Evolutionary conservation across 2,329 filamentous ascomycete species (phyloP), one percentile per base, ranked within the genome.

Genomic region (Coniochaeta ligniaria): DNA sequence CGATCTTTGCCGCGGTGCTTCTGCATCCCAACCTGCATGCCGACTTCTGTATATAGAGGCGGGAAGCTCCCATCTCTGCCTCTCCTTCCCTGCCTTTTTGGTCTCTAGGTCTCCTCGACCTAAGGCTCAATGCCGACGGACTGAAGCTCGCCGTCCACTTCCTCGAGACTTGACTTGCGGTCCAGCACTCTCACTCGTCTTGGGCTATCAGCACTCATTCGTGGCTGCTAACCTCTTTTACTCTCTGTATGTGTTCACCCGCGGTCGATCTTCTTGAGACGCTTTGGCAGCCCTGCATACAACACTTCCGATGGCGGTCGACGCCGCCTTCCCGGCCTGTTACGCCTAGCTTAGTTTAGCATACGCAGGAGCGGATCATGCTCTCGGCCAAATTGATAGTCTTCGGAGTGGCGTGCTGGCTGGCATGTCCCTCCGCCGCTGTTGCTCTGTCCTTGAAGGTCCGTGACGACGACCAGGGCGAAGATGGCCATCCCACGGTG

Each of bases 331-430:
- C 43, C 43, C 24, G 43, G 3, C 8, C 22, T 52, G 47, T 52
- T 17, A 14, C 45, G 8, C 47, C 2, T 24, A 52, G 47, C 47
- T 52, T 31, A 31, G 6, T 31, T 26, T 6, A 17, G 5, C 24
- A 17, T 17, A 43, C 17, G 31, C 45, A 36, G 26, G 36, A 58
- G 41, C 33, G 17, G 14, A 63, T 28, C 36, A 68, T 64, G 61
- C 57, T 50, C 17, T 59, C 59, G 41, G 59, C 62, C 41, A 66
- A 65, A 31, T 63, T 62, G 56, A 61, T 66, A 59, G 62, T 59
- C 45, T 63, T 64, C 43, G 62, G 59, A 26, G 60, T 52, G 36
- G 20, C 56, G 33, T 55, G 57, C 35, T 50, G 62, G 56, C 54
- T 60, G 24, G 58, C 56, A 36, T 63, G 59, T 56, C 43, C 45